Percentiles rank a stretch among this genome's conserved stretches.
phyloP scores from a whole-genome alignment of 1,284 basidiomycete species.

The Sporisorium scitamineum region DNA sequence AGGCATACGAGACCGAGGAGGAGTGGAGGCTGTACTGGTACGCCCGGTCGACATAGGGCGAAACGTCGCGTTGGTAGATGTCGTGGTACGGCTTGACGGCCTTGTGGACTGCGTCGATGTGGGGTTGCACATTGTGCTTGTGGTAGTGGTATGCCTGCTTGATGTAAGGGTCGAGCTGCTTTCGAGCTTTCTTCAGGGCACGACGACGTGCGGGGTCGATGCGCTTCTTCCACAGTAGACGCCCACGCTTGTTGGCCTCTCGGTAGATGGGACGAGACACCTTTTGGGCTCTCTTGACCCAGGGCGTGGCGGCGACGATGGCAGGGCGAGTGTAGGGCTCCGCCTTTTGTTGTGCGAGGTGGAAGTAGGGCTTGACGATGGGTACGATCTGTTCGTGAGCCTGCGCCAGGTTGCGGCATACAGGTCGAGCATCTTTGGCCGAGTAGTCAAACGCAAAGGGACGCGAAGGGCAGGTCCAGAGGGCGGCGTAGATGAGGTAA shows the following conservation, averaged over 20 bases:
- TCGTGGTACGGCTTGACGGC: constrained; percentile 62
- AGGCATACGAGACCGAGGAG: constrained; percentile 43
- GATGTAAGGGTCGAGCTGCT: constrained; percentile 59
- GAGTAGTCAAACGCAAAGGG: constrained; percentile 63
- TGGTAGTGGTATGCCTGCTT: constrained; percentile 54
- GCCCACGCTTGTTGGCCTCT: constrained; percentile 48
- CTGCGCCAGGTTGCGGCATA: constrained; percentile 62
- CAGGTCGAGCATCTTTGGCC: constrained; percentile 51
- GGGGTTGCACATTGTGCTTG: constrained; percentile 61
- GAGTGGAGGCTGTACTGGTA: constrained; percentile 49
- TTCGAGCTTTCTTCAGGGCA: constrained; percentile 51
- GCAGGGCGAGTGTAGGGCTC: constrained; percentile 64
- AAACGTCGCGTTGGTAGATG: constrained; percentile 66
- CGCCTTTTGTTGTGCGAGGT: constrained; percentile 37
- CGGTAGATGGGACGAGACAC: constrained; percentile 48
- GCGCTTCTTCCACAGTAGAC: constrained; percentile 56
- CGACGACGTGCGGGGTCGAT: constrained; percentile 58
- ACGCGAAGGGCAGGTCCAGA: constrained; percentile 62
- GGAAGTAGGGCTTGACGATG: constrained; percentile 48
- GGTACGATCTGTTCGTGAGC: constrained; percentile 57
- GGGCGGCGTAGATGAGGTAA: constrained; percentile 52
- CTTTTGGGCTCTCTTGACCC: constrained; percentile 45
- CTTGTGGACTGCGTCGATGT: constrained; percentile 55
- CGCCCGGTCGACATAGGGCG: constrained; percentile 59
- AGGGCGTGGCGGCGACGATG: constrained; percentile 46